phyloP scores from a whole-genome alignment of 2,329 filamentous ascomycete species.

The Hymenoscyphus infarciens region DNA sequence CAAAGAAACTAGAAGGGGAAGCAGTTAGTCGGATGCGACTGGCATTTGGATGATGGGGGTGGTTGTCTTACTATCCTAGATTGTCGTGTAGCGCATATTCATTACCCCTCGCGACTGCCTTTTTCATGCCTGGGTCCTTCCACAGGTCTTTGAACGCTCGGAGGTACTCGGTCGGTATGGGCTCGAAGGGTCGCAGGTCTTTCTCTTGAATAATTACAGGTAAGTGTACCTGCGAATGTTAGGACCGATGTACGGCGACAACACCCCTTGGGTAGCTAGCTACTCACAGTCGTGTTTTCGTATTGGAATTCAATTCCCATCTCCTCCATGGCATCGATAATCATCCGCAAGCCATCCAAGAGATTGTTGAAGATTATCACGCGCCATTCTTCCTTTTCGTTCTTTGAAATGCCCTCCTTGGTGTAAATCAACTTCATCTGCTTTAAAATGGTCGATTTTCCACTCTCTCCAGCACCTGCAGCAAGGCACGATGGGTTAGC shows the following conservation, averaged over 20 bases:
- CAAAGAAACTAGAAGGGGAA: slow-evolving; percentile 67
- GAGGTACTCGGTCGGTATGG: slow-evolving; percentile 73
- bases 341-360: slow-evolving; percentile 84
- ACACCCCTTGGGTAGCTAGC: slow-evolving; percentile 3
- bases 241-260: neutral
- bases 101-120: slow-evolving; percentile 88
- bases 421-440: slow-evolving; percentile 99
- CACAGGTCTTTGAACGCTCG: slow-evolving; percentile 81
- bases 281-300: slow-evolving; percentile 71
- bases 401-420: slow-evolving; percentile 76
- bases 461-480: slow-evolving; percentile 86
- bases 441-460: slow-evolving; percentile 95
- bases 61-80: slow-evolving; percentile 72
- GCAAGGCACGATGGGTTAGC: slow-evolving; percentile 13
- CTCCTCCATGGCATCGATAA: slow-evolving; percentile 87
- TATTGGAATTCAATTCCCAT: slow-evolving; percentile 76
- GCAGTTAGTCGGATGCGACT: slow-evolving; percentile 15
- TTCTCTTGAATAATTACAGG: slow-evolving; percentile 72
- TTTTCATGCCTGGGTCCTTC: slow-evolving; percentile 77
- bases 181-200: slow-evolving; percentile 79
- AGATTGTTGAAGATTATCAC: slow-evolving; percentile 96
- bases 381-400: slow-evolving; percentile 89
- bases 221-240: slow-evolving; percentile 64
- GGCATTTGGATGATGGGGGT: slow-evolving; percentile 4
- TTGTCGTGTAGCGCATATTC: slow-evolving; percentile 97